Evolutionary conservation across 2,329 filamentous ascomycete species (phyloP).

Genomic region (Aureobasidium sp.): DNA sequence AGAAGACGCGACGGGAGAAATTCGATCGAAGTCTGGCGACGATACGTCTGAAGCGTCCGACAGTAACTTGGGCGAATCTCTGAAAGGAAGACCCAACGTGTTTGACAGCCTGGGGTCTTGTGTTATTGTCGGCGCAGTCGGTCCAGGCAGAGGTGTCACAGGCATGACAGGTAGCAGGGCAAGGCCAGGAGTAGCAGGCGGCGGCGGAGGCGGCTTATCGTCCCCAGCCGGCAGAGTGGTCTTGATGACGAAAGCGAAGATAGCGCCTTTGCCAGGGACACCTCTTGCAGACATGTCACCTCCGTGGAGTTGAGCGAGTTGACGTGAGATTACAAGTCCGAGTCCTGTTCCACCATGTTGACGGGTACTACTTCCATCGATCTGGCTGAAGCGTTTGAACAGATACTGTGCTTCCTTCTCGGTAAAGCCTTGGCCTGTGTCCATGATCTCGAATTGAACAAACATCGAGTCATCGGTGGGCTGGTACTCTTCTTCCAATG

Average conservation of each 20-base stretch:
- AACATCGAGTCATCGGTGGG: constrained; percentile 58
- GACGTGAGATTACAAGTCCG: constrained; percentile 86
- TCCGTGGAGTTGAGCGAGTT: constrained; percentile 92
- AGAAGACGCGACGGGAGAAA: constrained; percentile 32
- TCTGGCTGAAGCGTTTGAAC: constrained; percentile 97
- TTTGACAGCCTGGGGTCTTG: constrained; percentile 7
- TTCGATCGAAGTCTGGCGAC: constrained; percentile 7
- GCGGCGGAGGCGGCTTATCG: constrained; percentile 52
- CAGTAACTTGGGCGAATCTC: not conserved
- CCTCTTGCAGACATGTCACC: constrained; percentile 82
- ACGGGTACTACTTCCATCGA: constrained; percentile 83
- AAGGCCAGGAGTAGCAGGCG: constrained; percentile 21
- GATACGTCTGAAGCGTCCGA: not conserved
- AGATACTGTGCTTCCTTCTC: constrained; percentile 81
- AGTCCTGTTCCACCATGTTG: constrained; percentile 91
- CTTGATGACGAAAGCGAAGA: constrained; percentile 58
- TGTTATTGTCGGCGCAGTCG: constrained; percentile 1
- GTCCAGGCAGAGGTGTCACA: constrained; percentile 16
- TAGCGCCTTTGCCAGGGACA: constrained; percentile 73
- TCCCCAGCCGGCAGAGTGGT: constrained; percentile 59
- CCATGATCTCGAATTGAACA: constrained; percentile 82
- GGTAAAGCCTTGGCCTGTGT: constrained; percentile 88
- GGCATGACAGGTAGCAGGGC: constrained; percentile 24
- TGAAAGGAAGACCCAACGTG: not conserved
- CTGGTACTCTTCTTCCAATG: constrained; percentile 29